Base-by-base conservation (phyloP, 2,329 filamentous ascomycete genomes). In the Aspergillus sp. region DNA sequence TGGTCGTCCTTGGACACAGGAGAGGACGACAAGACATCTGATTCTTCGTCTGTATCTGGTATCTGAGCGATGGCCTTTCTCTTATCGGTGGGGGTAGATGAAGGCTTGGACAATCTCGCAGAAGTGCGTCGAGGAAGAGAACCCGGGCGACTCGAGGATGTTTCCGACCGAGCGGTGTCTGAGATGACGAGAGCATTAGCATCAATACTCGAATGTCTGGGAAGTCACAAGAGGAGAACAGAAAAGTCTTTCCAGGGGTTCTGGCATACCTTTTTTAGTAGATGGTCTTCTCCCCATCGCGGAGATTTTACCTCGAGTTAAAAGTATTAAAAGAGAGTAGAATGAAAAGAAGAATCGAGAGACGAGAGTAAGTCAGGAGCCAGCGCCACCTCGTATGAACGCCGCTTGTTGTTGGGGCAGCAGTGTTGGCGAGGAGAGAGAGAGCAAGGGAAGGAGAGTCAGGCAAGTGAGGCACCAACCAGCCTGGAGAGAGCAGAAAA, bases 51-150 rank as follows among this genome's bases (percentile, higher is more conserved):
- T 22, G 41, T 33, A 27, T 41, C 38, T 13, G 26, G 14, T 12
- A 16, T 22, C 10, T 13, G 17, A 26, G 26, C 27, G 27, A 30
- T 26, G 7, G n/a, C n/a, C n/a, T n/a, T n/a, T n/a, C n/a, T n/a
- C 26, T 39, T 40, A 19, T 50, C 41, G 11, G 22, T 24, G 12
- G 17, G 24, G 24, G 24, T 24, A 15, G 34, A 39, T 3, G 36
- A 34, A 12, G 38, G 36, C 29, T 35, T 39, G 15, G 47, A 40
- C 13, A 51, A 30, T 41, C 49, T 43, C 24, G 36, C 26, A 16
- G 49, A 52, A 26, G 40, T 49, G 24, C 49, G 49, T 36, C 47
- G 42, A 10, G 44, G 35, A 2, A 31, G 31, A 12, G 38, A 26
- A n/a, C n/a, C n/a, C 5, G 24, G 11, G 5, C 5, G 27, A 29